Evolutionary conservation across 2,329 filamentous ascomycete genomes (phyloP).

Genomic region (Chrysoporthe puriensis): DNA sequence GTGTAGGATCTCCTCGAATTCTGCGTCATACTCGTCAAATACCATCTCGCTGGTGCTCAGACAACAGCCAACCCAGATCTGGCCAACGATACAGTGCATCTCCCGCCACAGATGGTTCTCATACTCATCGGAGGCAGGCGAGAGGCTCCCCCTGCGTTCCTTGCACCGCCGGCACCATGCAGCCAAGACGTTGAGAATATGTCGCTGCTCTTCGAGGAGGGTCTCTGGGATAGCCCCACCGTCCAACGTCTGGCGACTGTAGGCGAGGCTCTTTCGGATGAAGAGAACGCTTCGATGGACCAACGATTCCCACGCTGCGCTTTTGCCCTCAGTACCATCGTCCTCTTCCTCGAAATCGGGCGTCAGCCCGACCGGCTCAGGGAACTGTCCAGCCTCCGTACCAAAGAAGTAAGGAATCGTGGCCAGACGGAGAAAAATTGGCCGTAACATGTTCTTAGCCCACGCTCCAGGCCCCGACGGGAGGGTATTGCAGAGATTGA

Average conservation of each 20-base stretch:
- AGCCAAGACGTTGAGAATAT: background rate
- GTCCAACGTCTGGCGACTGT: slow-evolving; percentile 18
- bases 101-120: slow-evolving; percentile 26
- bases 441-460: slow-evolving; percentile 43
- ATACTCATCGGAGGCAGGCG: background rate
- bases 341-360: background rate
- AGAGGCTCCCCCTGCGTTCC: background rate
- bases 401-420: slow-evolving; percentile 42
- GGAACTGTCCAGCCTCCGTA: slow-evolving; percentile 17
- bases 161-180: slow-evolving; percentile 13
- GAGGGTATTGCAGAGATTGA: slow-evolving; percentile 30
- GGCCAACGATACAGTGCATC: slow-evolving; percentile 42
- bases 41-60: slow-evolving; percentile 38
- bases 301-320: slow-evolving; percentile 18
- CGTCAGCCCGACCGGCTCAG: slow-evolving; percentile 15
- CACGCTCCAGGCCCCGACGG: slow-evolving; percentile 19
- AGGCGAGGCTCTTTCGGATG: slow-evolving; percentile 18
- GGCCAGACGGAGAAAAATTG: slow-evolving; percentile 49
- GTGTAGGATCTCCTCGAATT: slow-evolving; percentile 44
- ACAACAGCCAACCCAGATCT: slow-evolving; percentile 41
- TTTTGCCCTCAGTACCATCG: background rate
- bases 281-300: slow-evolving; percentile 25
- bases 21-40: slow-evolving; percentile 41
- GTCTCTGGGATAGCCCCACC: slow-evolving; percentile 11
- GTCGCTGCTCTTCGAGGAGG: slow-evolving; percentile 18